A percentile compares a stretch with the other conserved stretches of the same genome.
Conservation (phyloP, 2,329 filamentous ascomycete genomes). For the Metarhizium album region DNA sequence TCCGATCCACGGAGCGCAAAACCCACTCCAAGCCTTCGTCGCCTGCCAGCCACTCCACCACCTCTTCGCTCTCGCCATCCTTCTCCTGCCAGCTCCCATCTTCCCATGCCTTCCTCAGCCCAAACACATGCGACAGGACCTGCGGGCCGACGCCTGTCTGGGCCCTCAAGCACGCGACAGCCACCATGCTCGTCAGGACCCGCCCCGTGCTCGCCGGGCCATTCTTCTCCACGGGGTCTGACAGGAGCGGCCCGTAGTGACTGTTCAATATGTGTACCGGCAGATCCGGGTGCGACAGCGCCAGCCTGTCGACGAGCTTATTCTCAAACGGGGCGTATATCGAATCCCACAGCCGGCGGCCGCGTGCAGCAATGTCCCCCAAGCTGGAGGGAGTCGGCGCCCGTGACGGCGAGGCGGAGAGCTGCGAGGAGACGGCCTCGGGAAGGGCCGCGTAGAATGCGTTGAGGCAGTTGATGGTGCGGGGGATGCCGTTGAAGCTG, state of each 20-base stretch:
- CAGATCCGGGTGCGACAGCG: constrained; percentile 66
- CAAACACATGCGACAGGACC: constrained; percentile 72
- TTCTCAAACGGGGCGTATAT: constrained; percentile 66
- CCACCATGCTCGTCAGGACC: constrained; percentile 61
- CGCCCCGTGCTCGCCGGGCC: constrained; percentile 50
- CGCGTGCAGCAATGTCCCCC: constrained; percentile 42
- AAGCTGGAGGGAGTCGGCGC: constrained; percentile 41
- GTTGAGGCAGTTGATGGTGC: constrained; percentile 72
- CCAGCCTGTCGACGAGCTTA: constrained; percentile 62
- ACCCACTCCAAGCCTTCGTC: constrained; percentile 39
- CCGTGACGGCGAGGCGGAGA: constrained; percentile 49
- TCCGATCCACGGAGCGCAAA: constrained; percentile 31
- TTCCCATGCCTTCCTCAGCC: constrained; percentile 63
- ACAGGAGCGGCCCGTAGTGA: constrained; percentile 64
- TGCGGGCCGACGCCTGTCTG: constrained; percentile 78
- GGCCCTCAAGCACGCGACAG: constrained; percentile 62
- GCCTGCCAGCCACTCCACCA: constrained; percentile 28
- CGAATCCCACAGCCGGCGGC: constrained; percentile 59
- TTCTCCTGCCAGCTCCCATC: constrained; percentile 44
- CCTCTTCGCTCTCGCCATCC: constrained; percentile 23
- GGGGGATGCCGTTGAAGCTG: constrained; percentile 71
- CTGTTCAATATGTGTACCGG: constrained; percentile 68
- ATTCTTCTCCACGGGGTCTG: constrained; percentile 46
- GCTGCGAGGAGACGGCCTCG: constrained; percentile 34
- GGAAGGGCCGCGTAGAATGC: constrained; percentile 58